Base-by-base conservation (phyloP, 345 rosid species). In the Citropsis articulata region DNA sequence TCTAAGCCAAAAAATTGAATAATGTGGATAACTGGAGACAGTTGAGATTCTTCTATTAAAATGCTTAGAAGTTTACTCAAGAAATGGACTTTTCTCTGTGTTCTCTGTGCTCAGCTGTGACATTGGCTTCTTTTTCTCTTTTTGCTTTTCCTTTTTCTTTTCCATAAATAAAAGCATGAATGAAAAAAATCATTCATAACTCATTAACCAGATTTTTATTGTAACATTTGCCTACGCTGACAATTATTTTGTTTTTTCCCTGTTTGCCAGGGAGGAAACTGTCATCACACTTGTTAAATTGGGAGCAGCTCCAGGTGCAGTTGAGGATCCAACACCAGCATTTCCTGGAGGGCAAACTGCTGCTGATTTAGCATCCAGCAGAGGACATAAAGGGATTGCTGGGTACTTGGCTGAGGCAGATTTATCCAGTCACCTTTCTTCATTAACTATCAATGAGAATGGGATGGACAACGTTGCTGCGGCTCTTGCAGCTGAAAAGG, bases 321-420 rank as follows among this genome's bases (percentile, higher is more conserved):
- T 89, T 66, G 89, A 87, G 24, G 94, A 91, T 77, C 94, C 94
- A 68, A 89, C 85, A 19, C 70, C 89, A 75, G 72, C 79, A n/a
- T 85, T 75, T 77, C 92, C 91, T 9, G 91, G 89, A 61, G 94
- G 94, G 74, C 82, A 75, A 82, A 86, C 86, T 28, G 91, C 90
- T 10, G 90, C 91, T 31, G 94, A 91, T 76, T 78, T 89, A 79
- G 94, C 92, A 61, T 89, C 92, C 45, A 79, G 76, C 48, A 84
- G 83, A 77, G 91, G 94, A 31, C 90, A 91, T 75, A 91, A 87
- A 84, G 94, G 94, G 75, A 89, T 91, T 18, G 88, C 90, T 77
- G 95, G 88, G 70, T 89, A 84, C 82, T 78, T 88, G 78, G 90
- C 91, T 25, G 93, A 88, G 77, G 90, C 87, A 27, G 81, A 79